Percentiles rank a stretch among this genome's conserved stretches.
phyloP scores from a whole-genome alignment of 208 protist genomes.

The Wallacemonas rigidus region DNA sequence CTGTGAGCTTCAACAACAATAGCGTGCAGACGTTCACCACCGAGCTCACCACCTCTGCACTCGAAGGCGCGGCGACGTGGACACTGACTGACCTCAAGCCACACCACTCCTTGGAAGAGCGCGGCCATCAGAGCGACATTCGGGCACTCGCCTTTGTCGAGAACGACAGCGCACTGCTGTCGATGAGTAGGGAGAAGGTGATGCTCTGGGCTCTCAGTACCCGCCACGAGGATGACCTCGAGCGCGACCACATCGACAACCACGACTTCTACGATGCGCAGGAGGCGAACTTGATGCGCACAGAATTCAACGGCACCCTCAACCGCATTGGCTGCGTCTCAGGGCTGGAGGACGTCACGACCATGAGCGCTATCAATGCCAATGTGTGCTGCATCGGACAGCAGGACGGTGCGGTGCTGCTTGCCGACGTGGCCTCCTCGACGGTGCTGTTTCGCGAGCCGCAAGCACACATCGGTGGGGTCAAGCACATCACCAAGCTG shows the following conservation, averaged over 20 bases:
- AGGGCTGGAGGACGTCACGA: constrained; percentile 37
- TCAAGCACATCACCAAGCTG: constrained; percentile 54
- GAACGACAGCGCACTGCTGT: constrained; percentile 78
- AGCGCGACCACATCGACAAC: constrained; percentile 38
- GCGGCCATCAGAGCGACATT: constrained; percentile 81
- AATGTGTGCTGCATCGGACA: constrained; percentile 76
- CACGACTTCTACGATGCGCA: constrained; percentile 78
- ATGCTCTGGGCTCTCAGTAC: constrained; percentile 74
- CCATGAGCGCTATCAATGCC: constrained; percentile 65
- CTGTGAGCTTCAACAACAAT: constrained; percentile 86
- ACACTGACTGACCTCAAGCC: constrained; percentile 72
- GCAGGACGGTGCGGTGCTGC: constrained; percentile 66
- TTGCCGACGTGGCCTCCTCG: constrained; percentile 68
- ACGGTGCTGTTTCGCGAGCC: constrained; percentile 88
- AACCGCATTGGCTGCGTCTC: constrained; percentile 54
- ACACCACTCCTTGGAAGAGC: constrained; percentile 53
- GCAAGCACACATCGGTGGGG: constrained; percentile 79
- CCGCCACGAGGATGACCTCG: constrained; percentile 40
- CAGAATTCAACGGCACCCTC: constrained; percentile 55
- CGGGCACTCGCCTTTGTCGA: constrained; percentile 74
- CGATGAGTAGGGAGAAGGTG: constrained; percentile 80
- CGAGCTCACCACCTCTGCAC: constrained; percentile 51
- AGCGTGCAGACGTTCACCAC: constrained; percentile 76
- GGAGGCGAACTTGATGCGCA: constrained; percentile 66
- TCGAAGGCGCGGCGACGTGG: constrained; percentile 56